Evolutionary conservation across 345 rosid genomes (phyloP), one percentile per base, ranked within the genome.

Genomic region (Iberis pinnata): DNA sequence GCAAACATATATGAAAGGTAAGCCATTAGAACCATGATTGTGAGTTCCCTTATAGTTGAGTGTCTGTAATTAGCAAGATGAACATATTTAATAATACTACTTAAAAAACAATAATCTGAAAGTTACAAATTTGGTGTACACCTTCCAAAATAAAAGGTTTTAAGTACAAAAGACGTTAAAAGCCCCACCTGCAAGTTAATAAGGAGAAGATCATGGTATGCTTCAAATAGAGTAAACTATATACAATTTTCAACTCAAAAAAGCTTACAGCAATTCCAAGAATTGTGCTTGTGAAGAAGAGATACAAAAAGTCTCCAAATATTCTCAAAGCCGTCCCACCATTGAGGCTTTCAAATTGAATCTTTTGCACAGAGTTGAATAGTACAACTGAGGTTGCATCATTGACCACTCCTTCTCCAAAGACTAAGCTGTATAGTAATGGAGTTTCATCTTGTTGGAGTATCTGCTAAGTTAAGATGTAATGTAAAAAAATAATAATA

Each of bases 401-500:
- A 61, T 84, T 86, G 68, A 89, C 96, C 2, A 90, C 96, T 55
- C 96, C 97, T 76, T 86, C 97, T 29, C 95, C 95, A 27, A 89
- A 89, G 12, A 89, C 97, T 53, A 87, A 68, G 71, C 98, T 90
- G 64, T 90, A 84, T 12, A 86, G 69, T 35, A 82, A 64, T 31
- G 95, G 95, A 38, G 85, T 90, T 58, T 90, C 95, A 48, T 90
- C 96, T 77, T 90, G 96, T 52, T 79, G 75, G 42, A 90, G 95
- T 70, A 90, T 78, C 96, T 87, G 55, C 20, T 57, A 43, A 15
- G 18, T 14, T 46, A 44, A 29, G 18, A 52, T 17, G 52, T 15
- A 35, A 46, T 14, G 10, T 41, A 13, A 31, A 4, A 35, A 43
- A 22, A 14, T 0, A 29, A 9, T 9, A 15, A n/a, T n/a, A n/a